phyloP scores from a whole-genome alignment of 2,329 filamentous ascomycete species.

The Polytolypa hystricis region DNA sequence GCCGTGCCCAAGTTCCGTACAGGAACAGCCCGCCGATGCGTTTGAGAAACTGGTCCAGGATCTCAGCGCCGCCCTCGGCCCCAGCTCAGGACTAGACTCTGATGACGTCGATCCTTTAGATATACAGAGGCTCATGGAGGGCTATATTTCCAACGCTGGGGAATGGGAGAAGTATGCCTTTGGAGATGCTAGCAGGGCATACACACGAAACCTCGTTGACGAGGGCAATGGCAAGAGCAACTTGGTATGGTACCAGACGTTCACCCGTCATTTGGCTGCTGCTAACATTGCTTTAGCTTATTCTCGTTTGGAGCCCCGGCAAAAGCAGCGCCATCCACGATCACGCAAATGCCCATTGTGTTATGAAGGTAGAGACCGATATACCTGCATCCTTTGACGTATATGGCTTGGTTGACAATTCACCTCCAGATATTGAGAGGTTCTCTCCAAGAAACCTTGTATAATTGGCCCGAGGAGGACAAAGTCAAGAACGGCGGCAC shows the following conservation, averaged over 20 bases:
- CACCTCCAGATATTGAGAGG: slow-evolving; percentile 57
- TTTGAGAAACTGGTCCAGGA: slow-evolving; percentile 63
- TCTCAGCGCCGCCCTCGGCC: slow-evolving; percentile 65
- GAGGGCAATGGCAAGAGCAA: slow-evolving; percentile 77
- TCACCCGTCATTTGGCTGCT: slow-evolving; percentile 1
- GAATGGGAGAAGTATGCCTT: slow-evolving; percentile 71
- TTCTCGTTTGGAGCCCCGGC: slow-evolving; percentile 81
- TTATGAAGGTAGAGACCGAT: slow-evolving; percentile 60
- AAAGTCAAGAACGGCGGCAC: slow-evolving; percentile 34
- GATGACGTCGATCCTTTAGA: slow-evolving; percentile 67
- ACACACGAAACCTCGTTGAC: slow-evolving; percentile 83
- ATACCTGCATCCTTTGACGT: not conserved
- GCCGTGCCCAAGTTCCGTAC: slow-evolving; percentile 8
- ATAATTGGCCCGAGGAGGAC: slow-evolving; percentile 53
- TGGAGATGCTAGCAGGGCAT: slow-evolving; percentile 56
- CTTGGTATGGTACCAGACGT: slow-evolving; percentile 42
- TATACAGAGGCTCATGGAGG: slow-evolving; percentile 60
- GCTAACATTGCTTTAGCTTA: slow-evolving; percentile 45
- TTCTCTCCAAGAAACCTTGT: slow-evolving; percentile 68
- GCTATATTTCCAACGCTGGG: slow-evolving; percentile 55
- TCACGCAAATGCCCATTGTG: slow-evolving; percentile 76
- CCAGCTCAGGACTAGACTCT: slow-evolving; percentile 70
- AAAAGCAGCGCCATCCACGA: slow-evolving; percentile 81
- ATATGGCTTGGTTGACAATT: slow-evolving; percentile 1
- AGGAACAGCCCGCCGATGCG: slow-evolving; percentile 13